A percentile compares a stretch with the other conserved stretches of the same genome.
Conservation (phyloP, 2,329 filamentous ascomycete species). For the Aspergillus sp. region DNA sequence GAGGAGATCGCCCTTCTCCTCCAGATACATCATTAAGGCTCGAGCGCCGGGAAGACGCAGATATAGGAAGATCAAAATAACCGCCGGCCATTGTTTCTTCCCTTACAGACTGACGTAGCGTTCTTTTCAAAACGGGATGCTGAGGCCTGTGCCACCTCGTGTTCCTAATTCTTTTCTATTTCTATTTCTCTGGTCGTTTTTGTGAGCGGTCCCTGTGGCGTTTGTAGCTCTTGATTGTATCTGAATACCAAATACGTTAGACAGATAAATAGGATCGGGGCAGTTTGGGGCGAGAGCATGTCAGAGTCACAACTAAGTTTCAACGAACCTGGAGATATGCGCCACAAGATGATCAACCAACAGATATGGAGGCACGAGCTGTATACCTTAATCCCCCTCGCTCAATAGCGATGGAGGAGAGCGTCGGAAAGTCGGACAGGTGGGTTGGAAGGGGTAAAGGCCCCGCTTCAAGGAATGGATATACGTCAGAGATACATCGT, state of each 20-base stretch:
- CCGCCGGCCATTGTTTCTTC: constrained; percentile 31
- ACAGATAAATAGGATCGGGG: constrained; percentile 8
- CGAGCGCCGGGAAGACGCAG: constrained; percentile 25
- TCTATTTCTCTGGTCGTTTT: neutral
- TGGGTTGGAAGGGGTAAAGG: constrained; percentile 20
- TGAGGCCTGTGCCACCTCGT: constrained; percentile 13
- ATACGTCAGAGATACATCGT: constrained; percentile 29
- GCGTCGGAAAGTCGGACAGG: constrained; percentile 7
- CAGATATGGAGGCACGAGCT: constrained; percentile 10
- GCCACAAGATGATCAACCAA: constrained; percentile 7
- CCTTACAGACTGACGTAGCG: constrained; percentile 9
- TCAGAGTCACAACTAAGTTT: constrained; percentile 1
- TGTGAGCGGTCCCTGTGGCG: neutral
- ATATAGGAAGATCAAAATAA: constrained; percentile 33
- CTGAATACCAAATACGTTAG: constrained; percentile 19
- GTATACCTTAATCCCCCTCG: constrained; percentile 10
- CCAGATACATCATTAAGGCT: constrained; percentile 26
- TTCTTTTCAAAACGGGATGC: neutral
- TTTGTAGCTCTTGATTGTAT: neutral
- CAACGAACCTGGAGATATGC: constrained; percentile 16
- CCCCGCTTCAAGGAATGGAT: constrained; percentile 28
- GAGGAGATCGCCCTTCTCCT: constrained; percentile 21
- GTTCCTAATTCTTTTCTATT: neutral
- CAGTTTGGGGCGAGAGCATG: neutral
- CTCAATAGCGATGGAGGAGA: constrained; percentile 6